Evolutionary conservation across 768 basidiomycete genomes (phyloP).

Genomic region (Wakefieldia striispora): DNA sequence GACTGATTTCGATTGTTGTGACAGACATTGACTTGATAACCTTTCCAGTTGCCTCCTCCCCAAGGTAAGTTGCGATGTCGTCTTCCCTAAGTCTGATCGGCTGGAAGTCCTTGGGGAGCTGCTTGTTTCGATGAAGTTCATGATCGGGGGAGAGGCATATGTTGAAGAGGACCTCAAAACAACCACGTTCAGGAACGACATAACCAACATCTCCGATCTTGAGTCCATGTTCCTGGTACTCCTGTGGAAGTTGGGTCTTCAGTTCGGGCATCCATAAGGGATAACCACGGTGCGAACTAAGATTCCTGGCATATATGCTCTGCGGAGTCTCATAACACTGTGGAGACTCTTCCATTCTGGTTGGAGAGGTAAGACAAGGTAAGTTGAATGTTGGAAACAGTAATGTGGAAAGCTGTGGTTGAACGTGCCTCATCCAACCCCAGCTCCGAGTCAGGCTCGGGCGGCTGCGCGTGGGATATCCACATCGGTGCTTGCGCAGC

Average conservation of each 20-base stretch:
- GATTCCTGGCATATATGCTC: neutral
- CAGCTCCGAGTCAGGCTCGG: too few relatives aligned
- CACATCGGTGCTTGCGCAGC: too few relatives aligned
- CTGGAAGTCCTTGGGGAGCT: neutral
- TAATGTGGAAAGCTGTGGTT: neutral
- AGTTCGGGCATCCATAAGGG: too few relatives aligned
- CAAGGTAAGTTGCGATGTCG: neutral
- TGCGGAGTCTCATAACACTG: neutral
- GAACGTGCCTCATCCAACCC: too few relatives aligned
- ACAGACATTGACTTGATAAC: neutral
- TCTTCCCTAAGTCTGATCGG: neutral
- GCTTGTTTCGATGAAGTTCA: neutral
- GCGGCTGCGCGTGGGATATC: too few relatives aligned
- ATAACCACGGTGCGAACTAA: neutral
- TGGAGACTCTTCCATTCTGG: neutral
- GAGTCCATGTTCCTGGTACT: neutral
- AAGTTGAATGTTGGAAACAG: too few relatives aligned
- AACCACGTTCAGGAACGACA: neutral
- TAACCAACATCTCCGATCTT: neutral
- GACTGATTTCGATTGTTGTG: neutral
- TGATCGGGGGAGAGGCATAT: neutral
- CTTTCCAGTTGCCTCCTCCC: neutral
- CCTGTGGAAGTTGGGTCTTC: neutral
- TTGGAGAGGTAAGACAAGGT: too few relatives aligned
- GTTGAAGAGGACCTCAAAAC: too few relatives aligned